Evolutionary conservation across 106 monocot genomes (phyloP), one percentile per base, ranked within the genome.

Genomic region (Triglochin maritima): DNA sequence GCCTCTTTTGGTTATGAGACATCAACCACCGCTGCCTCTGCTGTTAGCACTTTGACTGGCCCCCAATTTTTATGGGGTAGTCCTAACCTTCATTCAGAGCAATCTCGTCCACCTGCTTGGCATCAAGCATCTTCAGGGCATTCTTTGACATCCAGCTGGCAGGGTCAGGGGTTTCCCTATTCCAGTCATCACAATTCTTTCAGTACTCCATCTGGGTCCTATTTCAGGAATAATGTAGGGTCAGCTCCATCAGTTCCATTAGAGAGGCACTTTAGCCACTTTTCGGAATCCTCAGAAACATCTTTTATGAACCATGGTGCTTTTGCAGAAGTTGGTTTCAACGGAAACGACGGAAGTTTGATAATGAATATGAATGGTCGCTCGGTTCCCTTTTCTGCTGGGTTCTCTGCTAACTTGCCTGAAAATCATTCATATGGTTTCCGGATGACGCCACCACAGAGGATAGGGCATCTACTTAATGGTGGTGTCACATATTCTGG

Each of bases 191-290:
- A 69, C 69, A 76, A 65, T 8, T 69, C 86, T 15, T 81, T 86
- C 12, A 47, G 77, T 69, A 72, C 74, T 11, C 62, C 87, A 52
- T 80, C 82, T 41, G 77, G 72, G 6, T 58, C 69, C 12, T 69
- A 57, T 69, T 65, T 80, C 47, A 62, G 77, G 49, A 77, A 81
- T 54, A 77, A 81, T 69, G 83, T 86, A 51, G 93, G 93, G 59
- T 93, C 93, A 63, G 93, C 93, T 72, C 93, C 93, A 58, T 72
- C 93, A 46, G 88, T 83, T 47, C 83, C 92, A 63, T 81, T 93
- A 60, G 85, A 88, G 17, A 88, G 81, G 49, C 76, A 77, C 44
- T 84, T 75, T 73, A 82, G 93, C 9, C 80, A 72, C 57, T 72
- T 81, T 60, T 71, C 85, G 6, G 83, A 86, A 56, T 81, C 79